These are phyloP conservation scores for Trichosporon faecale DNA, from an alignment of 1,284 basidiomycete genomes.

Conservation along the genomic window DNA sequence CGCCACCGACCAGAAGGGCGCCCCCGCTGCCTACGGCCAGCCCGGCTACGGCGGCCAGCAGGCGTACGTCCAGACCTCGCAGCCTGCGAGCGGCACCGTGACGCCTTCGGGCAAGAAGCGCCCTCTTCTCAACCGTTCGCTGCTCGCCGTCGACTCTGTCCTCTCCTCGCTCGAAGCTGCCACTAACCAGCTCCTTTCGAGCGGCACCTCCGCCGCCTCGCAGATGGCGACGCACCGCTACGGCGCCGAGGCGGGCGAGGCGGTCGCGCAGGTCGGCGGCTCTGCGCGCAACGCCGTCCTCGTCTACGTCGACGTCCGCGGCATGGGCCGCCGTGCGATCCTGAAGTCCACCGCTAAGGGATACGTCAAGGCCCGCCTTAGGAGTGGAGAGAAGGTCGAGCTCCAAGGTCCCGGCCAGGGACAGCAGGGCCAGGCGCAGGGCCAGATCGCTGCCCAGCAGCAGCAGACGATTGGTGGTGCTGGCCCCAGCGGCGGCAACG, in stretches of 20 bases:
- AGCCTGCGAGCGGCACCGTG: neutral
- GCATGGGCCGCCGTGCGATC: slow-evolving; percentile 66
- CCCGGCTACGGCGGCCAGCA: neutral
- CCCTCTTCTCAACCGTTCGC: slow-evolving; percentile 55
- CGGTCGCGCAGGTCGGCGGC: slow-evolving; percentile 61
- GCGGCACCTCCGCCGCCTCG: slow-evolving; percentile 59
- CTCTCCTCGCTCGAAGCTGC: slow-evolving; percentile 68
- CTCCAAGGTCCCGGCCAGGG: slow-evolving; percentile 30
- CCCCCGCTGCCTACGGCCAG: neutral
- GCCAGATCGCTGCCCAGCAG: neutral
- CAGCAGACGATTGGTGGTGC: neutral
- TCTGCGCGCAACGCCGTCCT: slow-evolving; percentile 66
- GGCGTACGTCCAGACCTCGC: neutral
- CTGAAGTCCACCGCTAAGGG: slow-evolving; percentile 56
- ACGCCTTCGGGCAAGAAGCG: slow-evolving; percentile 33
- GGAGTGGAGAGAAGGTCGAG: slow-evolving; percentile 40
- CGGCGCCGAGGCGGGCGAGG: slow-evolving; percentile 63
- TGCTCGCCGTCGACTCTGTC: slow-evolving; percentile 69
- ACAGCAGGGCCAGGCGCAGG: neutral
- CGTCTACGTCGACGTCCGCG: slow-evolving; percentile 71
- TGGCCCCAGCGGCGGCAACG: neutral
- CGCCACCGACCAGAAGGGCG: neutral
- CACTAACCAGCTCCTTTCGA: slow-evolving; percentile 61
- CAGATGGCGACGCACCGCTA: slow-evolving; percentile 62
- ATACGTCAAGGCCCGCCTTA: slow-evolving; percentile 46